phyloP scores from a whole-genome alignment of 2,329 filamentous ascomycete species.

The Bimuria novae-zelandiae region DNA sequence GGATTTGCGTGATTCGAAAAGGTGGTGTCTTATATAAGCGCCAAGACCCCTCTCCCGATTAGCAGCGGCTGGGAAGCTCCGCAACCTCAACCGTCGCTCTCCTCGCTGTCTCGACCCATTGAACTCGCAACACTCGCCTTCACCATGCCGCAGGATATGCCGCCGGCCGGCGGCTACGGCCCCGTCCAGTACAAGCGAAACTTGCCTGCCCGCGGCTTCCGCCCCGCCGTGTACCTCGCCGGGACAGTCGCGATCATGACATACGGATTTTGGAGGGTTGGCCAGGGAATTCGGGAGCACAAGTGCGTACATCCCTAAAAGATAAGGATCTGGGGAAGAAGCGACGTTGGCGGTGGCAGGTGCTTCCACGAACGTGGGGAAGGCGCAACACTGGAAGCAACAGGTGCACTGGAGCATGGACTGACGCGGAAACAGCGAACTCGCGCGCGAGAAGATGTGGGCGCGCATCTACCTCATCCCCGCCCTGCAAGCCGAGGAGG shows the following conservation, averaged over 20 bases:
- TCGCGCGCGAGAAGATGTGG: conserved; percentile 98
- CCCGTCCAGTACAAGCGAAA: conserved; percentile 99
- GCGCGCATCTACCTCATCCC: conserved; percentile 92
- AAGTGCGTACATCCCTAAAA: conserved; percentile 66
- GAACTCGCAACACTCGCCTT: conserved; percentile 31
- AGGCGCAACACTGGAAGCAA: too few species aligned
- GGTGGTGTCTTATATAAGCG: conserved; percentile 16
- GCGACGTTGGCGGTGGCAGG: neutral
- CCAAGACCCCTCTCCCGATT: conserved; percentile 28
- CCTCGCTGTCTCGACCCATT: conserved; percentile 30
- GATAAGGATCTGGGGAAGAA: neutral
- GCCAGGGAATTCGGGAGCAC: conserved; percentile 83
- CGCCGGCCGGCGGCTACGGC: conserved; percentile 90
- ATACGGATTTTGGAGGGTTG: conserved; percentile 88
- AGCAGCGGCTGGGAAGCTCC: conserved; percentile 22
- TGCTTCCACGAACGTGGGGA: too few species aligned
- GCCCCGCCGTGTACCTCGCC: conserved; percentile 76
- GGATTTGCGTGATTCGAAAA: neutral
- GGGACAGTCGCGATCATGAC: conserved; percentile 79
- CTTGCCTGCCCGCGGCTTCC: conserved; percentile 87
- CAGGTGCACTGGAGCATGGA: neutral
- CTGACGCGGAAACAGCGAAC: conserved; percentile 68
- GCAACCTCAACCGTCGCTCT: conserved; percentile 34
- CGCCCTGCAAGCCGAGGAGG: conserved; percentile 92
- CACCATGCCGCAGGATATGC: conserved; percentile 97